phyloP scores from a whole-genome alignment of 495 filamentous ascomycete species.

The Paragyromitra xinjiangensis region DNA sequence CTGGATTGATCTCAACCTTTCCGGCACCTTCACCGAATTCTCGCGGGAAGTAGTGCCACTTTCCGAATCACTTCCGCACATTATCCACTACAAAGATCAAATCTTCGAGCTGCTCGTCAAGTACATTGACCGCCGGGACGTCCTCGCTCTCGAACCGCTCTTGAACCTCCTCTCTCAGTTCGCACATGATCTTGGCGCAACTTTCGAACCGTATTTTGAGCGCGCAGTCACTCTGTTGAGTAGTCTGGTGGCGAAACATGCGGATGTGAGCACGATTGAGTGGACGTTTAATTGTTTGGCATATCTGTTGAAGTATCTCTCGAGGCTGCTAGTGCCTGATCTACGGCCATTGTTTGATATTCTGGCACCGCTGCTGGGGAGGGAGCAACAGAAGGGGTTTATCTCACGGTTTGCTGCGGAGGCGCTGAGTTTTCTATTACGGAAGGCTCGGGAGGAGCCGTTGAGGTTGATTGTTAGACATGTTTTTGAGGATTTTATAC shows the following conservation, averaged over 20 bases:
- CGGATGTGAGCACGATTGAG: constrained; percentile 64
- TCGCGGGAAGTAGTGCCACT: constrained; percentile 74
- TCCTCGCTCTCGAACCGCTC: constrained; percentile 81
- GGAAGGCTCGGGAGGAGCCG: constrained; percentile 83
- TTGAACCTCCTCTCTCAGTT: constrained; percentile 85
- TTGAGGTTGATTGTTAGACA: constrained; percentile 74
- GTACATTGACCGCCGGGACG: constrained; percentile 79
- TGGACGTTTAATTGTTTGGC: constrained; percentile 96
- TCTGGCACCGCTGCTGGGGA: constrained; percentile 86
- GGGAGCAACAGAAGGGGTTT: constrained; percentile 78
- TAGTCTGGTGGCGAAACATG: constrained; percentile 69
- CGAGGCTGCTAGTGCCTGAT: constrained; percentile 82
- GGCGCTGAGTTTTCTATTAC: constrained; percentile 89
- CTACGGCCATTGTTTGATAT: constrained; percentile 82
- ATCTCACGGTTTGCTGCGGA: constrained; percentile 92
- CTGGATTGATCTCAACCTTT: constrained; percentile 91
- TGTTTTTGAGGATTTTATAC: constrained; percentile 72
- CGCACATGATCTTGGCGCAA: constrained; percentile 86
- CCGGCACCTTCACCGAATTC: constrained; percentile 79
- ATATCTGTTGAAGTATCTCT: constrained; percentile 97
- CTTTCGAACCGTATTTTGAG: constrained; percentile 87
- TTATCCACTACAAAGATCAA: constrained; percentile 83
- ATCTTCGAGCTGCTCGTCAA: constrained; percentile 80
- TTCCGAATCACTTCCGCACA: constrained; percentile 88
- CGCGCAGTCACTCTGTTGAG: constrained; percentile 73